A percentile compares a stretch with the other conserved stretches of the same genome.
Evolutionary conservation across 805 yeast species (phyloP).

Genomic region (Wickerhamiella sorbophila): DNA sequence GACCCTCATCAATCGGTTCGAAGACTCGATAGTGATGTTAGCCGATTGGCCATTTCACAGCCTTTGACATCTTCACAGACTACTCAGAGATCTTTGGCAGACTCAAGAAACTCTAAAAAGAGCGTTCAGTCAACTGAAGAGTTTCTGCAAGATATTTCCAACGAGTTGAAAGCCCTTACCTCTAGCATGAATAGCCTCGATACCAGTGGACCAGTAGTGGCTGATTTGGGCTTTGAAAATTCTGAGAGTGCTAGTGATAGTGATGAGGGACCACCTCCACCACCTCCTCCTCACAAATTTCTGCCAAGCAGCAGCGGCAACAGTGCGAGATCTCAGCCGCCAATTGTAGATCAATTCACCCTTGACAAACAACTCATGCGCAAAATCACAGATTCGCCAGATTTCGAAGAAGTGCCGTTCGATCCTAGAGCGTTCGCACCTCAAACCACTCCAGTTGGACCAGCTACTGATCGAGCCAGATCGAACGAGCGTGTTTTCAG

Average conservation of each 20-base stretch:
- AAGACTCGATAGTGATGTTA: slow-evolving; percentile 7
- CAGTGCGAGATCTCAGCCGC: slow-evolving; percentile 2
- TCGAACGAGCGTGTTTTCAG: slow-evolving; percentile 1
- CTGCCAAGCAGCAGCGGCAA: slow-evolving; percentile 1
- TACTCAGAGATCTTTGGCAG: background rate
- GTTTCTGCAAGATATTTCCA: slow-evolving; percentile 18
- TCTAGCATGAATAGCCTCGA: background rate
- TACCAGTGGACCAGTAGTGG: background rate
- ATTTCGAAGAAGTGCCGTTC: slow-evolving; percentile 17
- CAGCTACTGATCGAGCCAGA: background rate
- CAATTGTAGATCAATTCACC: slow-evolving; percentile 3
- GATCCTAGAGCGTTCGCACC: slow-evolving; percentile 12
- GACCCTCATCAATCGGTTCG: slow-evolving; percentile 18
- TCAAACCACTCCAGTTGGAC: background rate
- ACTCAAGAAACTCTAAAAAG: slow-evolving; percentile 1
- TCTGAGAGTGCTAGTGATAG: background rate
- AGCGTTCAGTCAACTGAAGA: slow-evolving; percentile 18
- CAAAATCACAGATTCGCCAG: slow-evolving; percentile 8
- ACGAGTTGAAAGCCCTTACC: slow-evolving; percentile 14
- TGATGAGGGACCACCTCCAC: slow-evolving; percentile 19
- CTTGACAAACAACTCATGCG: background rate
- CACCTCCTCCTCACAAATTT: slow-evolving; percentile 26
- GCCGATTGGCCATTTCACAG: background rate
- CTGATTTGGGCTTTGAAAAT: background rate
- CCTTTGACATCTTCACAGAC: background rate